Evolutionary conservation across 768 basidiomycete genomes (phyloP).

Genomic region (Stropharia rugosoannulata): DNA sequence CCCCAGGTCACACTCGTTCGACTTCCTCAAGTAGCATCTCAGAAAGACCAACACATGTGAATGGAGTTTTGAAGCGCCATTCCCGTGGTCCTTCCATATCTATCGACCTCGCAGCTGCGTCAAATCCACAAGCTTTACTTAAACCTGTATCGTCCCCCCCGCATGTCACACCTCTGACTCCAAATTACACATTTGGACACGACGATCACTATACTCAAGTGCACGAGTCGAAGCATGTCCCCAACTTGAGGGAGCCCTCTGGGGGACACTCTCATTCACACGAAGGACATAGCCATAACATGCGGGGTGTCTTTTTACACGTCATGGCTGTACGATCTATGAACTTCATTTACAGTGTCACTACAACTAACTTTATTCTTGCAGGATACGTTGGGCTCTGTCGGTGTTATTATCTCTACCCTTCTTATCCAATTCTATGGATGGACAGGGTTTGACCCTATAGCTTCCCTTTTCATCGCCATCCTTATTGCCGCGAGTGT

Average conservation of each 20-base stretch:
- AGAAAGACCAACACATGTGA: constrained; percentile 12
- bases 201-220: constrained; percentile 51
- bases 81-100: constrained; percentile 23
- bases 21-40: constrained; percentile 16
- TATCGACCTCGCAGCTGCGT: constrained; percentile 10
- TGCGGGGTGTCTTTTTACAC: constrained; percentile 98
- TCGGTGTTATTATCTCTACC: constrained; percentile 97
- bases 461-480: constrained; percentile 96
- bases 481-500: constrained; percentile 94
- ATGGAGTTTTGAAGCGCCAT: constrained; percentile 13
- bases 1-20: constrained; percentile 44
- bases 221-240: constrained; percentile 34
- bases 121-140: neutral
- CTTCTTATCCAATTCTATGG: constrained; percentile 94
- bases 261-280: constrained; percentile 39
- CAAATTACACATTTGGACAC: constrained; percentile 55
- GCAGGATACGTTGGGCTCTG: constrained; percentile 93
- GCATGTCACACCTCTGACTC: constrained; percentile 57
- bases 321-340: constrained; percentile 81
- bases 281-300: constrained; percentile 95
- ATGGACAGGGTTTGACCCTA: constrained; percentile 99
- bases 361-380: neutral
- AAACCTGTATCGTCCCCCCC: constrained; percentile 4
- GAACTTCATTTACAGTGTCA: neutral
- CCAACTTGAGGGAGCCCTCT: constrained; percentile 41